Evolutionary conservation across 179 eudicot species (phyloP).

Genomic region (Heliamphora pulchella): DNA sequence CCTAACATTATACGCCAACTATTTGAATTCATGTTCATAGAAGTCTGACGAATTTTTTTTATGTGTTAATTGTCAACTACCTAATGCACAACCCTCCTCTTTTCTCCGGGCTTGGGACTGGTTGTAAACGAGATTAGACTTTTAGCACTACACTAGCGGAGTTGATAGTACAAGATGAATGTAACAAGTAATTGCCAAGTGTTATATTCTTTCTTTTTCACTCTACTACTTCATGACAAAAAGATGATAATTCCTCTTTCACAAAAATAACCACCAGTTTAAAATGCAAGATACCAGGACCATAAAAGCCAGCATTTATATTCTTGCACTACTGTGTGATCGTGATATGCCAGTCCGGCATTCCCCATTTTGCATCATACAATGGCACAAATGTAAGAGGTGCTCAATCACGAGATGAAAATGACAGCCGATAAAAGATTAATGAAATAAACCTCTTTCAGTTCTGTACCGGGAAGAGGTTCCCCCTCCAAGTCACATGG

Average conservation of each 20-base stretch:
- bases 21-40: no score
- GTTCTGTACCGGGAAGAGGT: conserved; percentile 71
- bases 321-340: background rate
- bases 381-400: background rate
- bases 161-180: background rate
- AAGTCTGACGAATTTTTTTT: no score
- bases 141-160: no score
- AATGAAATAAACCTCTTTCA: conserved; percentile 57
- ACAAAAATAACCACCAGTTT: background rate
- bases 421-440: background rate
- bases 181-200: background rate
- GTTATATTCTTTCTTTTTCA: no score
- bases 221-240: background rate
- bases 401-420: background rate
- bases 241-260: background rate
- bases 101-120: no score
- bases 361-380: background rate
- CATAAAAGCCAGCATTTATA: background rate
- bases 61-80: no score
- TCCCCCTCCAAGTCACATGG: conserved; percentile 91
- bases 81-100: no score
- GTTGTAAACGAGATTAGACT: no score
- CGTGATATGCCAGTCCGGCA: background rate
- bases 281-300: background rate
- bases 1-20: no score